Evolutionary conservation across 306 rosid species (phyloP).

Genomic region (Sphenostylis stenocarpa): DNA sequence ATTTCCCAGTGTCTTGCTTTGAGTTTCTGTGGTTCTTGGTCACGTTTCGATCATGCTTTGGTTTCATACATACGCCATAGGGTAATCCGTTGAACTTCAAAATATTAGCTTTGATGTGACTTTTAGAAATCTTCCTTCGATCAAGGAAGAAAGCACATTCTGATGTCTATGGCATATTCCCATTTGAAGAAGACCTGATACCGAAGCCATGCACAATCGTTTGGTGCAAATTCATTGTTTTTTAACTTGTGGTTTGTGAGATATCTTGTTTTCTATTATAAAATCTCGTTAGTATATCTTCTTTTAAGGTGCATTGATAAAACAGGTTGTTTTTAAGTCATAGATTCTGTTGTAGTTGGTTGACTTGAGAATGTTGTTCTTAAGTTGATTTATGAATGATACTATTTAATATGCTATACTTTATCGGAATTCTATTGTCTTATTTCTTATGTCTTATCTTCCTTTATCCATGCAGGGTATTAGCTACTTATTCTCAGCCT

Average conservation of each 20-base stretch:
- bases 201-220: not conserved
- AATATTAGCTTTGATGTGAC: not conserved
- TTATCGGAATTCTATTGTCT: not conserved
- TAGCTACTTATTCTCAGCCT: slow-evolving; percentile 36
- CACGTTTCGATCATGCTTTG: not conserved
- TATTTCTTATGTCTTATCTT: not conserved
- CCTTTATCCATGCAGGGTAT: slow-evolving; percentile 33
- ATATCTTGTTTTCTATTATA: slow-evolving; percentile 6
- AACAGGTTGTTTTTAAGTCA: not conserved
- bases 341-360: not conserved
- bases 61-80: not conserved
- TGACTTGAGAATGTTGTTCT: not conserved
- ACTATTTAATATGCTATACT: not conserved
- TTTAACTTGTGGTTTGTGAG: not conserved
- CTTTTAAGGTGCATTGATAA: not conserved
- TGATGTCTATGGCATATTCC: slow-evolving; percentile 4
- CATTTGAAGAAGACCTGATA: slow-evolving; percentile 6
- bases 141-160: not conserved
- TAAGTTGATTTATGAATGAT: not conserved
- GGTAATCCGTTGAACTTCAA: not conserved
- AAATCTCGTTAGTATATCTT: not conserved
- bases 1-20: not conserved
- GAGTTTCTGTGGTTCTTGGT: not conserved
- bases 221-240: slow-evolving; percentile 10
- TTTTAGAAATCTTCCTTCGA: slow-evolving; percentile 4